Base-by-base conservation (phyloP, 306 rosid species). In the Heteromeles arbutifolia region DNA sequence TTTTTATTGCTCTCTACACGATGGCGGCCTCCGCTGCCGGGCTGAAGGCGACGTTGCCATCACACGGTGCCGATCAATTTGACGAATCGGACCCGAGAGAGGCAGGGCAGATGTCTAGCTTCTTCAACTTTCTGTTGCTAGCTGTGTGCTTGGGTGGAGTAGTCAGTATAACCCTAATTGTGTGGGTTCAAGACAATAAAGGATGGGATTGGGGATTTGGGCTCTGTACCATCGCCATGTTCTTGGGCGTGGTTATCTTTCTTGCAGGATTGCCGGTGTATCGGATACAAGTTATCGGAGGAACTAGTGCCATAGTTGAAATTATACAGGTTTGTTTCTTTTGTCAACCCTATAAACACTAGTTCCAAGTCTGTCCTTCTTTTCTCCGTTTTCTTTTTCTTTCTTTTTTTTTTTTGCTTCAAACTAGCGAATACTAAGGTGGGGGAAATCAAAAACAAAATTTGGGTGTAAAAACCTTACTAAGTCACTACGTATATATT, bases 171-270 rank as follows among this genome's bases (percentile, higher is more conserved):
- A 95, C 96, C 0, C 80, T 92, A 19, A 64, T 92, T 66, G 97
- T 92, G 74, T 95, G 94, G 92, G 66, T 92, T 13, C 93, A 95
- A 79, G 84, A 85, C 69, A 26, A 87, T 39, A 90, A 64, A 85
- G 98, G 97, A 21, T 95, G 98, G 98, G 98, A 89, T 76, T 87
- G 87, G 95, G 97, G 95, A 11, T 88, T 94, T 62, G 96, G 92
- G 22, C 62, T 87, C 71, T 87, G 90, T 39, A 29, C 93, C 37
- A 39, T 87, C 7, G 90, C 93, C 82, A 79, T 92, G 2, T 25
- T 87, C 37, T 74, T 90, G 26, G 87, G 75, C 61, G 21, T 87
- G 48, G 3, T 86, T 3, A 32, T 95, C 69, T 92, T 92, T 75
- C 67, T 77, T 9, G 74, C 75, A 6, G 97, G 96, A 59, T 77